These are phyloP conservation scores for Pythium aquatile DNA, from an alignment of 352 stramenopile genomes.

Conservation along the genomic window DNA sequence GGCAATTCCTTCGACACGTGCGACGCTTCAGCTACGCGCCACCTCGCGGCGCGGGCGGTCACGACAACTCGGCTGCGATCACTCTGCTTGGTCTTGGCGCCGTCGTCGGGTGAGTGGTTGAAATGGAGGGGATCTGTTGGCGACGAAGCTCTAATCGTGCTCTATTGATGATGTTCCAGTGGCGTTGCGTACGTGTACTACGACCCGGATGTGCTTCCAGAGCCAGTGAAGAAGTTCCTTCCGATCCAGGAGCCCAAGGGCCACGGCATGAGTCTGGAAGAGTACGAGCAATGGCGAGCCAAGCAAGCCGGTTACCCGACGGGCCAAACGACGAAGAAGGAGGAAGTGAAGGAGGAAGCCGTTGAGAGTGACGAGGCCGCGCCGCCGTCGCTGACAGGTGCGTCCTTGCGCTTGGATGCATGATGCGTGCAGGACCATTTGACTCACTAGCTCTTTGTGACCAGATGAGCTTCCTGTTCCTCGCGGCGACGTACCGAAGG, in stretches of 20 bases:
- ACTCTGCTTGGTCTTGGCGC: conserved; percentile 64
- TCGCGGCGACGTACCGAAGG: conserved; percentile 47
- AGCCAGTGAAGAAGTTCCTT: conserved; percentile 69
- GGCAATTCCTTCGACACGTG: conserved; percentile 31
- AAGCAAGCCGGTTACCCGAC: conserved; percentile 57
- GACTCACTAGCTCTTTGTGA: background rate
- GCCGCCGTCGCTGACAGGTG: conserved; percentile 16
- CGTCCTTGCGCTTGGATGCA: background rate
- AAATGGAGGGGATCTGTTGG: background rate
- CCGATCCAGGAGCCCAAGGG: conserved; percentile 80
- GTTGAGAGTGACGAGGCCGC: conserved; percentile 11
- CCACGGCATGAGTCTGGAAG: conserved; percentile 83
- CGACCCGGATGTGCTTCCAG: conserved; percentile 78
- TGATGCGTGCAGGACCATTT: background rate
- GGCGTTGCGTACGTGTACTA: conserved; percentile 83
- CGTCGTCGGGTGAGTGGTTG: conserved; percentile 49
- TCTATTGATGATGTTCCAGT: conserved; percentile 26
- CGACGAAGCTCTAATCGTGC: background rate
- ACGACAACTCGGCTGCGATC: conserved; percentile 83
- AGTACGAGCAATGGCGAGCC: conserved; percentile 85
- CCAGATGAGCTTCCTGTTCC: conserved; percentile 52
- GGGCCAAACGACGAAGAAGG: conserved; percentile 36
- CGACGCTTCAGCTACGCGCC: conserved; percentile 69
- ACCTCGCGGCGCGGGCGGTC: conserved; percentile 51
- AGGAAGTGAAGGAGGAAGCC: conserved; percentile 32